Percentiles rank a stretch among this genome's conserved stretches.
Conservation (phyloP, 805 yeast genomes). For the Schwanniomyces sp. region DNA sequence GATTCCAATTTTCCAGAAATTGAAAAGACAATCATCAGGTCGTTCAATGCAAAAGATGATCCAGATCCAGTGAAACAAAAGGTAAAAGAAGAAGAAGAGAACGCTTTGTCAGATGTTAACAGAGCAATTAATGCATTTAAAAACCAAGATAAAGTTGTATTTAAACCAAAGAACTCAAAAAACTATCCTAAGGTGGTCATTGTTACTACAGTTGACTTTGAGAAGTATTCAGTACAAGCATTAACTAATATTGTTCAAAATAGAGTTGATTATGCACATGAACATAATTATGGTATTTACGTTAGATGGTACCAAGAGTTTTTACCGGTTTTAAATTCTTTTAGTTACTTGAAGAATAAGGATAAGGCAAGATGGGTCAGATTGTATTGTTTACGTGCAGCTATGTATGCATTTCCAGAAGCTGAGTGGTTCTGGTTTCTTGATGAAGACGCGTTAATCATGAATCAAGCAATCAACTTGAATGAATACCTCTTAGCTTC, state of each 20-base stretch:
- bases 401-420: conserved; percentile 90
- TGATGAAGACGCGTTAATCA: conserved; percentile 74
- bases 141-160: conserved; percentile 64
- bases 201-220: conserved; percentile 79
- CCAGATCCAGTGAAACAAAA: conserved; percentile 31
- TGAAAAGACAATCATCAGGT: conserved; percentile 32
- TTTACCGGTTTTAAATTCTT: conserved; percentile 52
- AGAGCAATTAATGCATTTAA: conserved; percentile 58
- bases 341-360: conserved; percentile 39
- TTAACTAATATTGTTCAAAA: conserved; percentile 76
- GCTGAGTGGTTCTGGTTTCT: conserved; percentile 91
- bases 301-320: conserved; percentile 87
- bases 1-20: conserved; percentile 43
- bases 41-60: conserved; percentile 46
- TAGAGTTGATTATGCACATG: conserved; percentile 84
- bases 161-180: conserved; percentile 29
- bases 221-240: conserved; percentile 56
- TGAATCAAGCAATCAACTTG: conserved; percentile 66
- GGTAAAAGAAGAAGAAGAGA: conserved; percentile 47
- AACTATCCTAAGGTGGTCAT: conserved; percentile 66
- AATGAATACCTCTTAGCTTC: conserved; percentile 59
- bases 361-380: conserved; percentile 63
- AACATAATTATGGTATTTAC: conserved; percentile 78
- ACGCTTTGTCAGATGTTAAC: conserved; percentile 40
- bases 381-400: conserved; percentile 68